Percentiles rank a stretch among this genome's conserved stretches.
These are phyloP conservation scores for Cucurbita argyrosperma DNA, from an alignment of 306 rosid genomes.

Conservation along the genomic window DNA sequence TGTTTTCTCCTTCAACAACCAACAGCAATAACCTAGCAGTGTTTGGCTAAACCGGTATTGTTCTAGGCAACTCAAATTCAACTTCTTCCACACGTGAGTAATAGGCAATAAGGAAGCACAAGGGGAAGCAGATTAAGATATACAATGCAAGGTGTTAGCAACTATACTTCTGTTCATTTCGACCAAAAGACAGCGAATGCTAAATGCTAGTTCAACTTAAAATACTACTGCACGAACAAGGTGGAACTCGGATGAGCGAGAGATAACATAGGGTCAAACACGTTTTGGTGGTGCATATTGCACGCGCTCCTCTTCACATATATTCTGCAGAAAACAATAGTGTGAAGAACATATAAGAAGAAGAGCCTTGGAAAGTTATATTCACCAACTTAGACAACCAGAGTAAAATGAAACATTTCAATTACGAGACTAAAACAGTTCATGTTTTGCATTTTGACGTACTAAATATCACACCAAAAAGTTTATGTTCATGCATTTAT, in stretches of 20 bases:
- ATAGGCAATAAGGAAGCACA: background rate
- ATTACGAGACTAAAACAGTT: background rate
- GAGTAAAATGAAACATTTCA: background rate
- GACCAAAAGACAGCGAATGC: background rate
- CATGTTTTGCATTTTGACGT: background rate
- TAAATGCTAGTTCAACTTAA: background rate
- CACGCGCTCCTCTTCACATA: constrained; percentile 65
- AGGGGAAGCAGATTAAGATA: background rate
- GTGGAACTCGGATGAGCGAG: background rate
- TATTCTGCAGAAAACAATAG: constrained; percentile 32
- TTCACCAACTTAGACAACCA: background rate
- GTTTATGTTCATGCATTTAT: background rate
- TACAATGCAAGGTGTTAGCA: background rate
- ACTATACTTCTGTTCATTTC: background rate
- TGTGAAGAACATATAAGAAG: background rate
- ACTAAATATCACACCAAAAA: too few species aligned
- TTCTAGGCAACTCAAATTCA: background rate
- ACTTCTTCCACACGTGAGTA: background rate
- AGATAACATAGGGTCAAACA: constrained; percentile 11
- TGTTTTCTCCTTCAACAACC: background rate
- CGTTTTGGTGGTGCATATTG: constrained; percentile 70
- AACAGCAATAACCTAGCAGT: background rate
- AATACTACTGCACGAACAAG: background rate
- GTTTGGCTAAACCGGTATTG: background rate
- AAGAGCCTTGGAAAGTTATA: background rate